A percentile compares a stretch with the other conserved stretches of the same genome.
phyloP scores from a whole-genome alignment of 495 filamentous ascomycete species.

The Staphylotrichum longicolle region DNA sequence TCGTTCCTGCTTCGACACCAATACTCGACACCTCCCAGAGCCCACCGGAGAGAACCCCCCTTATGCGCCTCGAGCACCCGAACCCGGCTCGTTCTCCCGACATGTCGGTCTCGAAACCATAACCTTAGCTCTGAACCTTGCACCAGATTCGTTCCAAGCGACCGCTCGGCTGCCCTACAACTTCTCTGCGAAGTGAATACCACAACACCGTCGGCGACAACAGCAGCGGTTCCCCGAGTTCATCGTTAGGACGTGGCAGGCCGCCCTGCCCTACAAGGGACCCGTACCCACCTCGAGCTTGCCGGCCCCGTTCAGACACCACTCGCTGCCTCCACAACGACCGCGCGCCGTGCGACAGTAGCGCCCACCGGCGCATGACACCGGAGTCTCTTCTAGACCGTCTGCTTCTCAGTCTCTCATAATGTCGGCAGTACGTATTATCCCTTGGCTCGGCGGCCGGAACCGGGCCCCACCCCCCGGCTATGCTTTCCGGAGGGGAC shows the following conservation, averaged over 20 bases:
- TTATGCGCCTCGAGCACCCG: constrained; percentile 15
- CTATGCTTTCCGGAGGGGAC: not conserved
- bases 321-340: not conserved
- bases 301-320: constrained; percentile 4
- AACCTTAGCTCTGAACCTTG: constrained; percentile 6
- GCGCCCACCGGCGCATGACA: not conserved
- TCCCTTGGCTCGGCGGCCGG: not conserved
- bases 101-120: constrained; percentile 15
- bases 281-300: constrained; percentile 9
- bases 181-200: not conserved
- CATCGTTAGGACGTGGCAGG: not conserved
- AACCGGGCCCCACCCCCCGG: not conserved
- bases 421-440: constrained; percentile 38
- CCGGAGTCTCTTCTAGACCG: constrained; percentile 1
- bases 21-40: too few species aligned
- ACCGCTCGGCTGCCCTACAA: not conserved
- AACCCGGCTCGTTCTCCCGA: constrained; percentile 9
- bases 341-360: not conserved
- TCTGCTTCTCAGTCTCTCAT: constrained; percentile 19
- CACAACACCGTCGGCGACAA: not conserved
- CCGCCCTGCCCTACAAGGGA: not conserved
- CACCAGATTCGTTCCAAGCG: not conserved
- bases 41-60: not conserved
- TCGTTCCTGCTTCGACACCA: too few species aligned
- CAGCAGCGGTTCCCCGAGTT: not conserved